Evolutionary conservation across 2,329 filamentous ascomycete species (phyloP).

Genomic region (Apiospora sp.): DNA sequence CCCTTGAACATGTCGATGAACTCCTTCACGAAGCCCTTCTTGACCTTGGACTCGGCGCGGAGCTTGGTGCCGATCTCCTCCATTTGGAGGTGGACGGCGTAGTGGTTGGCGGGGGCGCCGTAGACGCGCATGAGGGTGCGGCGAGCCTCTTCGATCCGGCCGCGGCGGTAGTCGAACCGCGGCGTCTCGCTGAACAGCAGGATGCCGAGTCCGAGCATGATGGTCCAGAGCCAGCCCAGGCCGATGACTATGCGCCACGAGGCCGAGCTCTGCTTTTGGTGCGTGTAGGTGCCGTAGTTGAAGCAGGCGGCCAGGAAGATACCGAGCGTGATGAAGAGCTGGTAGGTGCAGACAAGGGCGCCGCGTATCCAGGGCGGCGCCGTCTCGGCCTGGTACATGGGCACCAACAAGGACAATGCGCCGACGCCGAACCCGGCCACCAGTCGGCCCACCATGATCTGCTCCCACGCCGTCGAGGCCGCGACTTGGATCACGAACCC

Average conservation of each 20-base stretch:
- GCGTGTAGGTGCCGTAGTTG: conserved; percentile 67
- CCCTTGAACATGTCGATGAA: conserved; percentile 69
- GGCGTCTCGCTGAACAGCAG: conserved; percentile 61
- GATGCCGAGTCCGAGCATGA: conserved; percentile 57
- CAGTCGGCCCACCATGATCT: conserved; percentile 71
- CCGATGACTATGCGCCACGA: conserved; percentile 69
- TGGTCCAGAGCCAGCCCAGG: conserved; percentile 59
- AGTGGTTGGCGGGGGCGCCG: conserved; percentile 52
- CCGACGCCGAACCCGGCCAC: conserved; percentile 74
- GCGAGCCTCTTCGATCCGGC: conserved; percentile 54
- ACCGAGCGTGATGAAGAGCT: conserved; percentile 76
- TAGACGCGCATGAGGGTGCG: conserved; percentile 58
- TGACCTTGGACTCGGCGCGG: conserved; percentile 52
- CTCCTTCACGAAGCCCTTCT: conserved; percentile 51
- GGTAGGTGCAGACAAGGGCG: conserved; percentile 71
- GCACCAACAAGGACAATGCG: conserved; percentile 68
- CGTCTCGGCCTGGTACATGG: conserved; percentile 79
- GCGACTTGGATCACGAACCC: conserved; percentile 75
- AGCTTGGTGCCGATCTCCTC: conserved; percentile 63
- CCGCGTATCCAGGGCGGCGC: conserved; percentile 72
- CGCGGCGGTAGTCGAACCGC: conserved; percentile 58
- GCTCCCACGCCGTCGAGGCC: conserved; percentile 63
- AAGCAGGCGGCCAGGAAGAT: conserved; percentile 67
- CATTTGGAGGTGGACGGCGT: conserved; percentile 56
- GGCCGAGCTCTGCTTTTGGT: conserved; percentile 53